These are phyloP conservation scores for Cronartium quercuum DNA, from an alignment of 1,284 basidiomycete genomes.

Conservation along the genomic window DNA sequence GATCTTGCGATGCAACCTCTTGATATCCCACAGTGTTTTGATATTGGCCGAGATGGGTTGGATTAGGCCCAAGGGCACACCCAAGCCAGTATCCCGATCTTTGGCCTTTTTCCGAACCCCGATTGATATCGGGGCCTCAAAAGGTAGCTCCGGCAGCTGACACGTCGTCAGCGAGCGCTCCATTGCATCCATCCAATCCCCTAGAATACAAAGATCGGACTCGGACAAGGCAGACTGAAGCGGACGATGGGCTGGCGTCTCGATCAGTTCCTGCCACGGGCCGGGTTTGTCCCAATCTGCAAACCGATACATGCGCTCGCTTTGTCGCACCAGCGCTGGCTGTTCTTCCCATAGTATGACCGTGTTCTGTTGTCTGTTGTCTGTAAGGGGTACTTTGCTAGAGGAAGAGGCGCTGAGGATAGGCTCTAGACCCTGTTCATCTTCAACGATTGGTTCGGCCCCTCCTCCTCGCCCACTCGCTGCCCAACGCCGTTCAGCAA, in stretches of 20 bases:
- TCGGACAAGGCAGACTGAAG: background rate
- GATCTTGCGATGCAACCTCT: conserved; percentile 24
- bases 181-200: conserved; percentile 9
- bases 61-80: background rate
- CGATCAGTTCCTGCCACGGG: background rate
- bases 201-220: background rate
- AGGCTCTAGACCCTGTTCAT: background rate
- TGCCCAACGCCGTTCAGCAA: conserved; percentile 29
- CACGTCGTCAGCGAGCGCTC: conserved; percentile 4
- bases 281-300: conserved; percentile 2
- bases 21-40: conserved; percentile 35
- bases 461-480: conserved; percentile 4
- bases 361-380: conserved; percentile 2
- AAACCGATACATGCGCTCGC: conserved; percentile 25
- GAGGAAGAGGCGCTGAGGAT: background rate
- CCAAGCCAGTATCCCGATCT: background rate
- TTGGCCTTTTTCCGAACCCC: conserved; percentile 5
- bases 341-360: conserved; percentile 10
- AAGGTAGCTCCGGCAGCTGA: conserved; percentile 17
- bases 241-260: background rate
- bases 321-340: conserved; percentile 8
- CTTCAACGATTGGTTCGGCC: conserved; percentile 1
- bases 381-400: background rate
- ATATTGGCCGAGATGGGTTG: conserved; percentile 19
- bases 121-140: conserved; percentile 10